Conservation (phyloP, 1,284 basidiomycete species). For the Athelia psychrophila region DNA sequence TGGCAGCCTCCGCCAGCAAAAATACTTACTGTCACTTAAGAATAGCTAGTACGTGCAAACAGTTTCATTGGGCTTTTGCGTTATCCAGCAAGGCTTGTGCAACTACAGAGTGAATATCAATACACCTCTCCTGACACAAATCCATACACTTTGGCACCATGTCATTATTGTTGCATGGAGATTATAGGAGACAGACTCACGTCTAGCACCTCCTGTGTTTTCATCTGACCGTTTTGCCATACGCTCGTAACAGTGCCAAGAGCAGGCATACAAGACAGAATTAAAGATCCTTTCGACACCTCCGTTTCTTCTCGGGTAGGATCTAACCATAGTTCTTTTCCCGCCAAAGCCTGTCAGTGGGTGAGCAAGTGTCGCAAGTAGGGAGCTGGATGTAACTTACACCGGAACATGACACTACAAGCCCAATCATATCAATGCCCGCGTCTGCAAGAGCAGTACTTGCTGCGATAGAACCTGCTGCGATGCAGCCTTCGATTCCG, state of each 20-base stretch:
- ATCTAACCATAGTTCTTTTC: slow-evolving; percentile 67
- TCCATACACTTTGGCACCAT: slow-evolving; percentile 55
- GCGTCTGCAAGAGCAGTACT: slow-evolving; percentile 89
- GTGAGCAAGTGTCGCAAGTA: slow-evolving; percentile 8
- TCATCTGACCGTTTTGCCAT: slow-evolving; percentile 74
- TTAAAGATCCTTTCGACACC: slow-evolving; percentile 56
- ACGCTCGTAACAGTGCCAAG: slow-evolving; percentile 83
- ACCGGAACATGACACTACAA: slow-evolving; percentile 77
- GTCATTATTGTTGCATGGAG: slow-evolving; percentile 3
- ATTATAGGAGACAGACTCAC: slow-evolving; percentile 36
- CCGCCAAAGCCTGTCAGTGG: slow-evolving; percentile 46
- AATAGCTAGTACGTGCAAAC: no score
- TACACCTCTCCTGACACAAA: slow-evolving; percentile 63
- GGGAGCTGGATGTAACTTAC: slow-evolving; percentile 38
- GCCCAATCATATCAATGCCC: slow-evolving; percentile 83
- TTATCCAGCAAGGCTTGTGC: slow-evolving; percentile 62
- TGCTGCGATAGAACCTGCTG: slow-evolving; percentile 83
- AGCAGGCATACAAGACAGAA: slow-evolving; percentile 86
- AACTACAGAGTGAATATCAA: slow-evolving; percentile 72
- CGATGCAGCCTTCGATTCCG: slow-evolving; percentile 81
- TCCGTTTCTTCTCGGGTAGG: slow-evolving; percentile 71
- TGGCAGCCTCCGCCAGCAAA: no score
- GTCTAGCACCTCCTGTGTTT: slow-evolving; percentile 43
- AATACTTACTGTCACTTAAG: no score
- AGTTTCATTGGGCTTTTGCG: slow-evolving; percentile 1